phyloP scores from a whole-genome alignment of 1,284 basidiomycete genomes.

The Tilletia indica region DNA sequence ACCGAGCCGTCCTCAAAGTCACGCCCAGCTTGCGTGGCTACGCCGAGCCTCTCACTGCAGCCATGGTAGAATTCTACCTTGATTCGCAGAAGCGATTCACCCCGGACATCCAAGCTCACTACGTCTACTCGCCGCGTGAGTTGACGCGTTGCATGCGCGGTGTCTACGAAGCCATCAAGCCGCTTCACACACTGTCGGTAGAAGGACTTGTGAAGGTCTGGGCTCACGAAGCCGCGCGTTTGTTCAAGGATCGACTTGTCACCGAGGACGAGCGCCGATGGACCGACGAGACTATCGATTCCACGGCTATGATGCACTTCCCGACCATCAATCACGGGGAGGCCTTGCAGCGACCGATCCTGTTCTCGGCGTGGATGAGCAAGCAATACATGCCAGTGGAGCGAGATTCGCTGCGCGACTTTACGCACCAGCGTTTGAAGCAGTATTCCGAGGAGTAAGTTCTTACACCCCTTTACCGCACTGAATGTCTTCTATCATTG shows the following conservation, averaged over 20 bases:
- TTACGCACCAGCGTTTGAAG: constrained; percentile 94
- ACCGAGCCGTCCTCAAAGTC: constrained; percentile 91
- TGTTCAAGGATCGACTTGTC: constrained; percentile 97
- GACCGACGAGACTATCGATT: constrained; percentile 91
- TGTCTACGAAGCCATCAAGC: constrained; percentile 92
- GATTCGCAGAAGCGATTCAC: constrained; percentile 93
- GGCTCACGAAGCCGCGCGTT: constrained; percentile 96
- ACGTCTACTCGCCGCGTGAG: constrained; percentile 98
- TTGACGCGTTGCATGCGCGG: constrained; percentile 97
- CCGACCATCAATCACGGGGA: constrained; percentile 81
- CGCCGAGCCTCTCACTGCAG: constrained; percentile 89
- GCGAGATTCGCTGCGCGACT: constrained; percentile 86
- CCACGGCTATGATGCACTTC: constrained; percentile 82
- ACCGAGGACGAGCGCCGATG: constrained; percentile 61
- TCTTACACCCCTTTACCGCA: not conserved
- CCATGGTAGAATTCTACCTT: constrained; percentile 95
- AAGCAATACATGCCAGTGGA: constrained; percentile 94
- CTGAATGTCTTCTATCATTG: not conserved
- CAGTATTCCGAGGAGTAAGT: constrained; percentile 49
- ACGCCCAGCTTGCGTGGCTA: constrained; percentile 89
- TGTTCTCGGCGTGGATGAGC: constrained; percentile 99
- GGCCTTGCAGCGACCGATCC: constrained; percentile 74
- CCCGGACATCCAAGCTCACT: constrained; percentile 93
- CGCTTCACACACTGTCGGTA: constrained; percentile 81
- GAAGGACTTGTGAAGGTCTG: constrained; percentile 95